phyloP scores from a whole-genome alignment of 2,329 filamentous ascomycete genomes.

The Xylariaceae sp. region DNA sequence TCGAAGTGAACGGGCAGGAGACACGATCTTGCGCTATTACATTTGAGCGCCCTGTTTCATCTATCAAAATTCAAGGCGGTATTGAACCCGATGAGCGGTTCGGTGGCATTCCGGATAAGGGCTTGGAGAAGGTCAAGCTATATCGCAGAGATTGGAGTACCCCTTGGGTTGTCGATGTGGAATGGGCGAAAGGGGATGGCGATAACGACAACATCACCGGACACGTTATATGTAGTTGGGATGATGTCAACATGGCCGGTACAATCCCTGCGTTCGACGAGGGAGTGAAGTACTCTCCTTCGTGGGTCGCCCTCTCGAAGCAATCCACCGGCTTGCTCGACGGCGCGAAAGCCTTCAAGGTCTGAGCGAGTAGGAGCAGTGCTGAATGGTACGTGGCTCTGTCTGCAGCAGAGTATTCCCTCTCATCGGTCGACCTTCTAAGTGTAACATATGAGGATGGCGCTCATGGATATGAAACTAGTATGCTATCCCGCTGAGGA shows the following conservation, averaged over 20 bases:
- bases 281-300: conserved; percentile 66
- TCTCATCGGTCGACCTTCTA: not conserved
- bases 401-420: not conserved
- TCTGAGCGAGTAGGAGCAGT: not conserved
- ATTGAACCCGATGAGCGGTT: conserved; percentile 59
- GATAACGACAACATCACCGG: conserved; percentile 49
- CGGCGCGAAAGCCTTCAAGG: conserved; percentile 52
- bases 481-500: conserved; percentile 1
- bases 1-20: conserved; percentile 66
- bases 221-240: conserved; percentile 75
- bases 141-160: conserved; percentile 79
- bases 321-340: conserved; percentile 73
- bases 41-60: conserved; percentile 62
- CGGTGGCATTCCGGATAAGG: conserved; percentile 55
- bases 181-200: conserved; percentile 47
- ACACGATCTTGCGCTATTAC: conserved; percentile 72
- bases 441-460: not conserved
- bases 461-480: not conserved
- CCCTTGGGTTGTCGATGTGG: conserved; percentile 69
- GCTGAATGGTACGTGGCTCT: not conserved
- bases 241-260: conserved; percentile 68
- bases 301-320: conserved; percentile 77
- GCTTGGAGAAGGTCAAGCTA: conserved; percentile 64
- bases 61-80: conserved; percentile 59
- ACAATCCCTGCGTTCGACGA: conserved; percentile 82